Evolutionary conservation across 2,329 filamentous ascomycete genomes (phyloP).

Genomic region (Phialocephala sp.): DNA sequence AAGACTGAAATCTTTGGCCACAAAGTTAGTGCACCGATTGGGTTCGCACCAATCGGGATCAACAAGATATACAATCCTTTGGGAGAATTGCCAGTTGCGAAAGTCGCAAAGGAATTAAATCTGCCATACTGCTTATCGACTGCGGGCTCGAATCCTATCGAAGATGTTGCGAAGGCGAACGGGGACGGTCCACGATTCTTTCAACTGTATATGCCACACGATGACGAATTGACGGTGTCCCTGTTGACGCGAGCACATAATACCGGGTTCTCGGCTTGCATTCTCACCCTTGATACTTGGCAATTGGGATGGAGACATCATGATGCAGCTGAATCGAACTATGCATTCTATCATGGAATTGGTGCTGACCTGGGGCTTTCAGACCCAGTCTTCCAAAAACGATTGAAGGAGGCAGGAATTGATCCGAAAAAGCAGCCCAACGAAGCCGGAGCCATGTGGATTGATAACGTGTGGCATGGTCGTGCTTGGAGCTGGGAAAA

Average conservation of each 20-base stretch:
- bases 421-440: conserved; percentile 58
- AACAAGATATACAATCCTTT: conserved; percentile 67
- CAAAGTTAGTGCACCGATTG: conserved; percentile 62
- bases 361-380: conserved; percentile 63
- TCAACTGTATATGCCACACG: conserved; percentile 68
- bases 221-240: conserved; percentile 62
- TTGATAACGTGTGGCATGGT: conserved; percentile 68
- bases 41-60: conserved; percentile 69
- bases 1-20: conserved; percentile 64
- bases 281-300: conserved; percentile 69
- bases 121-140: conserved; percentile 65
- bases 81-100: conserved; percentile 64
- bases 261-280: conserved; percentile 60
- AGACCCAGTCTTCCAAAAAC: conserved; percentile 63
- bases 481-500: conserved; percentile 68
- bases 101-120: conserved; percentile 62
- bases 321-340: conserved; percentile 61
- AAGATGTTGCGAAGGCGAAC: conserved; percentile 62
- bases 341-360: conserved; percentile 66
- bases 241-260: conserved; percentile 60
- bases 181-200: conserved; percentile 60
- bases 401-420: conserved; percentile 56
- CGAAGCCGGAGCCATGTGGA: conserved; percentile 64
- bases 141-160: conserved; percentile 57
- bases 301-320: conserved; percentile 66